Base-by-base conservation (phyloP, 768 basidiomycete species). In the Solioccasus polychromus region DNA sequence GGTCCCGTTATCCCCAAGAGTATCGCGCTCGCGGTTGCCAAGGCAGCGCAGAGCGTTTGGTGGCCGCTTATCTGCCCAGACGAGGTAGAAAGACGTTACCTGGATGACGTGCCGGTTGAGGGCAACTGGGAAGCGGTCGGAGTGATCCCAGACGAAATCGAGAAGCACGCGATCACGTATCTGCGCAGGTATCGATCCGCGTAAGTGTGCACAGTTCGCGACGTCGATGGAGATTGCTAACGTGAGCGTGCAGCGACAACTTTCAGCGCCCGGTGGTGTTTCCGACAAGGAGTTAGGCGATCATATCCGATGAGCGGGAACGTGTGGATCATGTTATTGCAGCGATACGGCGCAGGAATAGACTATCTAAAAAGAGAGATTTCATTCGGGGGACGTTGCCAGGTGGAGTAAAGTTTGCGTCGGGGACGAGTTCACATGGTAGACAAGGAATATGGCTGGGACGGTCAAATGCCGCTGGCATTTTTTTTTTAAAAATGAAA, bases 1-100 rank as follows among this genome's bases (percentile, higher is more conserved):
- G 89, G 82, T 1, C 89, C 88, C 20, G 79, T 78, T 26, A 55
- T 97, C 25, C 93, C 95, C 15, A 88, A 88, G 64, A 59, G 71
- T 12, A 57, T 91, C 45, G 89, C 92, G 30, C 68, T 77, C 25
- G 58, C 75, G 8, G 65, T 90, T 30, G 76, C 92, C 4, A 80
- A 73, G 54, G 65, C 75, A 38, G 74, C 77, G n/a, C 87, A 80
- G 61, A 66, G 55, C 48, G 75, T 68, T 0, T 99, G 92, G 93
- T 98, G 94, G 93, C 93, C 94, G 11, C 77, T 87, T 29, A 74
- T 96, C 39, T 82, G 79, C 62, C 90, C 92, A 1, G 95, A 99
- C 63, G 93, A 96, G 66, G 85, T 99, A 18, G 77, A 80, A 58
- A 76, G 96, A 59, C 80, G 91, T 48, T 96, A 80, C 64, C 80